These are phyloP conservation scores for Cladophialophora yegresii DNA, from an alignment of 2,329 filamentous ascomycete species.

Conservation along the genomic window DNA sequence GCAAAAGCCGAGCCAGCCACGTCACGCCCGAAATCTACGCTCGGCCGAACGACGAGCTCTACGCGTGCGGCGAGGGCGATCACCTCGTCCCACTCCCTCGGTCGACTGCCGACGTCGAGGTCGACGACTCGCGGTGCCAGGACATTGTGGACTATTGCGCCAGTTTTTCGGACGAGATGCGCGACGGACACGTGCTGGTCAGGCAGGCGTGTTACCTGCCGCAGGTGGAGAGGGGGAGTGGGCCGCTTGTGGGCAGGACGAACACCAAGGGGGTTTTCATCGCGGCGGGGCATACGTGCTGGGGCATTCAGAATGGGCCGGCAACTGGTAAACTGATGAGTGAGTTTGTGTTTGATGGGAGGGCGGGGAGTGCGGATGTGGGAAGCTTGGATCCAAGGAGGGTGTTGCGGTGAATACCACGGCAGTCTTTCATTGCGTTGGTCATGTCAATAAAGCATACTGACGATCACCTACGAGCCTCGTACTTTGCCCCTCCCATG, in stretches of 20 bases:
- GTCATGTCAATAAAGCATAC: background rate
- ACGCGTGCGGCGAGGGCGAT: conserved; percentile 92
- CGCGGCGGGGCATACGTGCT: conserved; percentile 91
- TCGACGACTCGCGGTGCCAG: conserved; percentile 75
- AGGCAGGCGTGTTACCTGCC: conserved; percentile 94
- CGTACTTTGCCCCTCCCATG: background rate
- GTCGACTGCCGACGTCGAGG: conserved; percentile 72
- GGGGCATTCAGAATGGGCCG: conserved; percentile 96
- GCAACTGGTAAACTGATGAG: conserved; percentile 81
- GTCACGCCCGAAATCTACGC: conserved; percentile 94
- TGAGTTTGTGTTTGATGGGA: conserved; percentile 74
- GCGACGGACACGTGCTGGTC: conserved; percentile 67
- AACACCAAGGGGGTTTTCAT: conserved; percentile 73
- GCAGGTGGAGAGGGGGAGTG: conserved; percentile 60
- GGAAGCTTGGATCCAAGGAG: conserved; percentile 67
- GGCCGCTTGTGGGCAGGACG: conserved; percentile 76
- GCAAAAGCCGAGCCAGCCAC: conserved; percentile 55
- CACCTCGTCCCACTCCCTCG: conserved; percentile 70
- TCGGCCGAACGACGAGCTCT: conserved; percentile 82
- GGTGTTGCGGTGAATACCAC: conserved; percentile 44
- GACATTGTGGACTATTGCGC: conserved; percentile 79
- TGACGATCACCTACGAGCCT: background rate
- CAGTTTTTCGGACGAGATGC: conserved; percentile 59
- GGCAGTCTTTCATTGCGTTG: background rate
- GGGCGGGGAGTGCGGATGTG: conserved; percentile 67